These are phyloP conservation scores for Xylaria sp. DNA, from an alignment of 2,329 filamentous ascomycete genomes.

Conservation along the genomic window DNA sequence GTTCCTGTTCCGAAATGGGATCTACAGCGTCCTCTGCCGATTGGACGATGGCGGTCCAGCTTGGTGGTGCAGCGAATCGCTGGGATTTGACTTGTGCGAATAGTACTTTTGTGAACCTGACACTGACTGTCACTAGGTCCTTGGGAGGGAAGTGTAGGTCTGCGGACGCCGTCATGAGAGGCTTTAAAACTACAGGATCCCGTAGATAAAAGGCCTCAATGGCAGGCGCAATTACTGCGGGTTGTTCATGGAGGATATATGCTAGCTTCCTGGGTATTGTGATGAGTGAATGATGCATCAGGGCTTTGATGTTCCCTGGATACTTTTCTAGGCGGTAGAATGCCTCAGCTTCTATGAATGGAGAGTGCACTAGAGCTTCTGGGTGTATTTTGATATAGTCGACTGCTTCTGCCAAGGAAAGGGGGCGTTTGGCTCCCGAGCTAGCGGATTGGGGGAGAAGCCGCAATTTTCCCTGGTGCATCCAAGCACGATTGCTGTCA, in stretches of 20 bases:
- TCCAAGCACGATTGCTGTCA: constrained; percentile 89
- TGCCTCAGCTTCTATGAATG: constrained; percentile 84
- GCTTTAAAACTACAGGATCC: constrained; percentile 79
- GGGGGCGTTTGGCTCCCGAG: constrained; percentile 51
- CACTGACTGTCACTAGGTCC: constrained; percentile 82
- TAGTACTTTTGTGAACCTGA: constrained; percentile 86
- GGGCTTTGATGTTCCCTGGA: constrained; percentile 77
- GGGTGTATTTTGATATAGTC: constrained; percentile 67
- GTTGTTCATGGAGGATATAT: constrained; percentile 78
- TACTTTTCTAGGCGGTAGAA: constrained; percentile 91
- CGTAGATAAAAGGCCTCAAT: constrained; percentile 93
- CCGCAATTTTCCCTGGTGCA: constrained; percentile 78
- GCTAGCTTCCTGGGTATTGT: constrained; percentile 85
- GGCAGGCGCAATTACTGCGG: constrained; percentile 81
- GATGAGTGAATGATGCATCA: constrained; percentile 79
- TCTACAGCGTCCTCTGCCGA: constrained; percentile 42
- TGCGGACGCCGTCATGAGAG: constrained; percentile 67
- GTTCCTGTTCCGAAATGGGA: constrained; percentile 40
- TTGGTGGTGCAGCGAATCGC: constrained; percentile 74
- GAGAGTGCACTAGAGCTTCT: constrained; percentile 73
- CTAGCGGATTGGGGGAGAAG: constrained; percentile 72
- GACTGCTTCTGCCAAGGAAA: constrained; percentile 74
- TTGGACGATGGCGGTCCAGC: constrained; percentile 57
- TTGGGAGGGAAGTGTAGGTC: constrained; percentile 75
- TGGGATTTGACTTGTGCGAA: constrained; percentile 93